phyloP scores from a whole-genome alignment of 371 early-diverging fungal species.

The Mucor lusitanicus region DNA sequence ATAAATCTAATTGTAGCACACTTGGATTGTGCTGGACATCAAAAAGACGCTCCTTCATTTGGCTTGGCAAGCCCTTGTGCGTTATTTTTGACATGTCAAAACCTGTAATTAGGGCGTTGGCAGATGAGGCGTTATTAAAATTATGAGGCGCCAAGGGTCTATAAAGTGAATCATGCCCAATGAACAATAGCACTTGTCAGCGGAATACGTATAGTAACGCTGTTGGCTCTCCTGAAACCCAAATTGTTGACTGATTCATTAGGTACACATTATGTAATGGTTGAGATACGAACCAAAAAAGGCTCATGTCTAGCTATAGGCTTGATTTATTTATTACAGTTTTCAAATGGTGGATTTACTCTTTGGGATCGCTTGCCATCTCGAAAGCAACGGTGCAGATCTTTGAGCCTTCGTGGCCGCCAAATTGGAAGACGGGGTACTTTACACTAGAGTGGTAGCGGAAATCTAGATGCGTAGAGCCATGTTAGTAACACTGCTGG shows the following conservation, averaged over 20 bases:
- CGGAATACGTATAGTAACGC: not conserved
- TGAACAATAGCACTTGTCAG: not conserved
- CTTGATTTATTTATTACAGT: not conserved
- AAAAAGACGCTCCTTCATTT: not conserved
- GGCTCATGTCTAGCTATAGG: not conserved
- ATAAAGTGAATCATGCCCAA: not conserved
- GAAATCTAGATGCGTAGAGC: slow-evolving; percentile 48
- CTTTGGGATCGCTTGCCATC: not conserved
- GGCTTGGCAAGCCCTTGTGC: not conserved
- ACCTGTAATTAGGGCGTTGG: not conserved
- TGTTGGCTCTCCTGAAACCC: not conserved
- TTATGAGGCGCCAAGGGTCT: not conserved
- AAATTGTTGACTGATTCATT: not conserved
- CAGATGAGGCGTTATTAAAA: no score
- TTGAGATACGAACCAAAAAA: not conserved
- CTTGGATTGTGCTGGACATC: not conserved
- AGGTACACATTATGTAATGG: not conserved
- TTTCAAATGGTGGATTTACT: not conserved
- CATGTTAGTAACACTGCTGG: not conserved
- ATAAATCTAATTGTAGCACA: not conserved
- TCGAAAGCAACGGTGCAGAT: slow-evolving; percentile 81
- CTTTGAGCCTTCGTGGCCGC: slow-evolving; percentile 84
- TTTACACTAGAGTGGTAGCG: slow-evolving; percentile 69
- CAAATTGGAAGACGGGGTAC: slow-evolving; percentile 86
- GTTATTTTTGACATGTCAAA: not conserved